Percentiles rank a stretch among this genome's conserved stretches.
phyloP scores from a whole-genome alignment of 495 filamentous ascomycete species.

The Penicillium macrosclerotiorum region DNA sequence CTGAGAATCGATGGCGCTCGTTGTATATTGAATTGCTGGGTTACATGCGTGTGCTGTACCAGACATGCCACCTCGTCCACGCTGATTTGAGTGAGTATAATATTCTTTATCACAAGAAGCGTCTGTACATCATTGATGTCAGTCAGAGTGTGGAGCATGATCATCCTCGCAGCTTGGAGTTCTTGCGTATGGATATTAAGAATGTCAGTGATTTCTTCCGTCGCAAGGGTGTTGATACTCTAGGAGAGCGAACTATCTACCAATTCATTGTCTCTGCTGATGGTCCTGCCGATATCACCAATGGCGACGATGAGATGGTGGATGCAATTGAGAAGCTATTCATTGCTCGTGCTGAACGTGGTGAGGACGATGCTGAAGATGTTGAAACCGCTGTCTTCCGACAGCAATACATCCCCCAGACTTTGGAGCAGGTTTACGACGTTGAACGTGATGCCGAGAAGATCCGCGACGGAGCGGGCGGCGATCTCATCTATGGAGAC shows the following conservation, averaged over 20 bases:
- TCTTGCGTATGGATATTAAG: slow-evolving; percentile 96
- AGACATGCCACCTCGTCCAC: slow-evolving; percentile 85
- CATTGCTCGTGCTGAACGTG: slow-evolving; percentile 38
- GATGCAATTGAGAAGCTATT: slow-evolving; percentile 51
- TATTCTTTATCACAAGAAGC: slow-evolving; percentile 79
- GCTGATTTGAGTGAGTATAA: slow-evolving; percentile 98
- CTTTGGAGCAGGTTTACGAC: slow-evolving; percentile 91
- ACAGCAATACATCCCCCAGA: slow-evolving; percentile 93
- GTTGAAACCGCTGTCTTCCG: slow-evolving; percentile 89
- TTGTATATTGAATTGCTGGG: slow-evolving; percentile 82
- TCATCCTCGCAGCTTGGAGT: slow-evolving; percentile 86
- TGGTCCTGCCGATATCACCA: slow-evolving; percentile 45
- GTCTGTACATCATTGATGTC: slow-evolving; percentile 93
- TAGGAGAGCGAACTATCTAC: slow-evolving; percentile 73
- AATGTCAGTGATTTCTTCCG: slow-evolving; percentile 91
- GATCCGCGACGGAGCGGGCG: slow-evolving; percentile 67
- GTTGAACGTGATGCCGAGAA: slow-evolving; percentile 84
- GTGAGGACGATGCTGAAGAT: slow-evolving; percentile 50
- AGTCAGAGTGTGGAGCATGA: slow-evolving; percentile 96
- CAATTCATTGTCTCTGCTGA: slow-evolving; percentile 68
- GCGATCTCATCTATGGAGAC: slow-evolving; percentile 74
- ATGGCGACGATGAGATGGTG: slow-evolving; percentile 39
- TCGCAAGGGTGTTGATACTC: slow-evolving; percentile 73
- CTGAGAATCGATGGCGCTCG: slow-evolving; percentile 62
- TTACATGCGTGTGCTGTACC: slow-evolving; percentile 90